These are phyloP conservation scores for Curvularia verruculosa DNA, from an alignment of 2,329 filamentous ascomycete genomes.

Conservation along the genomic window DNA sequence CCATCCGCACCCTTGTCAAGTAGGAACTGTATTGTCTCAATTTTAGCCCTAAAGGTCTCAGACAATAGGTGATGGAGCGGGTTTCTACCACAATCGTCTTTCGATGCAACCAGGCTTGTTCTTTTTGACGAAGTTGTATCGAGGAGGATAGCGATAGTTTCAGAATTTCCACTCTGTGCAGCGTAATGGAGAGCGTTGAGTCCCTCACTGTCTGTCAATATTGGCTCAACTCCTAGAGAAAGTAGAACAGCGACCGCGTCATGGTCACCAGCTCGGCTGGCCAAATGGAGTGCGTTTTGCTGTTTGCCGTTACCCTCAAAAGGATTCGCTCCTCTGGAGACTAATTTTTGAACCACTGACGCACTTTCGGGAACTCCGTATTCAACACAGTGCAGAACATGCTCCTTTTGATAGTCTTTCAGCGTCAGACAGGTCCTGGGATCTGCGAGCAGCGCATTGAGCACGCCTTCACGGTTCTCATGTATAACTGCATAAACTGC, in stretches of 20 bases:
- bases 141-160: constrained; percentile 13
- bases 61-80: constrained; percentile 12
- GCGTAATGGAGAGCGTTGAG: constrained; percentile 20
- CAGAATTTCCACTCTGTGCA: constrained; percentile 10
- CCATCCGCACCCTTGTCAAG: constrained; percentile 12
- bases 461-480: background rate
- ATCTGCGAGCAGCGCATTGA: constrained; percentile 1
- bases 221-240: constrained; percentile 11
- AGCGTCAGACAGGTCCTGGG: background rate
- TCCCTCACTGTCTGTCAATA: constrained; percentile 10
- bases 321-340: constrained; percentile 15
- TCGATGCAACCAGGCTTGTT: constrained; percentile 9
- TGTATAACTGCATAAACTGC: background rate
- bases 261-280: constrained; percentile 12
- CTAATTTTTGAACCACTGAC: constrained; percentile 11
- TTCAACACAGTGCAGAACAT: background rate
- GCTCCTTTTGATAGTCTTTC: background rate
- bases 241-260: constrained; percentile 13
- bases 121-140: constrained; percentile 1
- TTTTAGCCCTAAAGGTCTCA: background rate
- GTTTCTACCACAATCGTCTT: constrained; percentile 9
- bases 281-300: constrained; percentile 17
- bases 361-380: background rate
- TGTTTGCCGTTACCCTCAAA: constrained; percentile 11
- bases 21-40: constrained; percentile 15